Evolutionary conservation across 306 rosid genomes (phyloP), one percentile per base, ranked within the genome.

Genomic region (Rosa lucieae): DNA sequence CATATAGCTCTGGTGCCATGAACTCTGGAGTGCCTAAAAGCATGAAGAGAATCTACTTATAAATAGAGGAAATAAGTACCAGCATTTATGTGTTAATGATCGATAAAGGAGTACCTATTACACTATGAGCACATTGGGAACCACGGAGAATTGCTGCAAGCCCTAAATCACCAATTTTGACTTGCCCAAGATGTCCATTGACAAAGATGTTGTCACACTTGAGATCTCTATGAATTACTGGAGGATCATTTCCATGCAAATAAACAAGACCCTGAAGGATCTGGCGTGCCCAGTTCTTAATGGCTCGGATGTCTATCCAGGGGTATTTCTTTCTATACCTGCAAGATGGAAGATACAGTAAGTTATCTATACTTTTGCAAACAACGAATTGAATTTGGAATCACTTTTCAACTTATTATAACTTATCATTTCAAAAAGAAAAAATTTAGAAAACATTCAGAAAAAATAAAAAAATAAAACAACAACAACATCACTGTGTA

Each of bases 1-100:
- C 98, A 39, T 94, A 92, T 40, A 94, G 52, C 80, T 94, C 98
- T 20, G 98, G 98, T 40, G 98, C 98, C 97, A 94, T 94, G 84
- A 94, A 94, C 85, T 94, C 98, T 0, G 98, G 97, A 26, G 98
- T 94, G 80, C 98, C 98, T 94, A 46, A 63, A 9, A 77, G 55
- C 59, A 47, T 5, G 43, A 70, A 26, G 72, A 75, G 59, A 75
- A 15, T 39, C 53, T 40, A 62, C 17, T 72, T 52, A 40, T 13
- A 20, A 46, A 47, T 67, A 12, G 52, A 66, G 47, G 71, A 79
- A 74, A 68, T 67, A 66, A 72, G 47, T 23, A 17, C 46, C 44
- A 46, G 40, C 32, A 67, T 76, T 46, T 51, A 76, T 59, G 68
- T 69, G 67, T 67, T 62, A 53, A 26, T 52, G 44, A 44, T 21